Evolutionary conservation across 2,329 filamentous ascomycete species (phyloP).

Genomic region (Beauveria asiatica): DNA sequence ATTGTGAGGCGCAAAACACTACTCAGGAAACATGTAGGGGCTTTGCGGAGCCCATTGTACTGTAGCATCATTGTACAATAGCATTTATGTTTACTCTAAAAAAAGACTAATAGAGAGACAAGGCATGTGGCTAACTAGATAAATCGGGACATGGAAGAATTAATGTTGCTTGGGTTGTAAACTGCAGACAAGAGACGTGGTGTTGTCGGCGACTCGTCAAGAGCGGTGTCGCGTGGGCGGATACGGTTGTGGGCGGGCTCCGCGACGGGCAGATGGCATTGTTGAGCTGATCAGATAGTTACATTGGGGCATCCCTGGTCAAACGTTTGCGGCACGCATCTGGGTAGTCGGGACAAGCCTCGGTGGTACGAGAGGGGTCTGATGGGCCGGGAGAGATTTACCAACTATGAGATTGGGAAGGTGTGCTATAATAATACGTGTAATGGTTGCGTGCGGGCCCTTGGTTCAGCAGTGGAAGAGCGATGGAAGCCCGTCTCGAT

Average conservation of each 20-base stretch:
- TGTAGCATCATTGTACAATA: background rate
- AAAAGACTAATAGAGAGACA: background rate
- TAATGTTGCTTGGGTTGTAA: background rate
- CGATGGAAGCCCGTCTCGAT: no score
- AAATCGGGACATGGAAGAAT: background rate
- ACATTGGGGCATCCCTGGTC: no score
- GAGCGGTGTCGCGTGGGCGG: no score
- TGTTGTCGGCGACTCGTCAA: no score
- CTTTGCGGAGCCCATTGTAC: background rate
- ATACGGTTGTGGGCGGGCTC: no score
- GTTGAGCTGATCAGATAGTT: constrained; percentile 5
- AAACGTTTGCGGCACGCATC: no score
- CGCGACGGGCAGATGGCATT: background rate
- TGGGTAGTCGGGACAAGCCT: background rate
- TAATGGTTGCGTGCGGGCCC: no score
- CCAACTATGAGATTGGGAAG: no score
- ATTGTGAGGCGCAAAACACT: background rate
- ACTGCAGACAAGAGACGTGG: no score
- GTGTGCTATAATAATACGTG: no score
- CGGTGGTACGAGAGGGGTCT: background rate
- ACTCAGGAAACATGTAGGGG: background rate
- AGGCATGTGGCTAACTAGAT: background rate
- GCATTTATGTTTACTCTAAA: background rate
- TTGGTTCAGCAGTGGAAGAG: no score
- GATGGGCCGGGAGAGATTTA: no score